Percentiles rank a stretch among this genome's conserved stretches.
Evolutionary conservation across 108 stramenopile genomes (phyloP).

Genomic region (Nitzschia putrida): DNA sequence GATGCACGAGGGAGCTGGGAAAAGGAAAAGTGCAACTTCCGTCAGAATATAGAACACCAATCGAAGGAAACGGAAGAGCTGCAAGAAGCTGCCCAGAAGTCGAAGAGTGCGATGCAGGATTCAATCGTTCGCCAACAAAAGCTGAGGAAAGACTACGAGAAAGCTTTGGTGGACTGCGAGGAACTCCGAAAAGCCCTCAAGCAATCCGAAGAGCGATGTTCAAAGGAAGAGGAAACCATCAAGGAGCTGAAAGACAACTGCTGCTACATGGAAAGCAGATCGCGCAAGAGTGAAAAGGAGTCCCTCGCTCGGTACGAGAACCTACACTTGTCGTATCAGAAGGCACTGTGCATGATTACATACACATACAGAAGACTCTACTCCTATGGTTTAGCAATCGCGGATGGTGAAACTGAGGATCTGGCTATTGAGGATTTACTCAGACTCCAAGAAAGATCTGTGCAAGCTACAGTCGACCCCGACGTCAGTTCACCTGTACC

Average conservation of each 20-base stretch:
- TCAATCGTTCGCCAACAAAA: not conserved
- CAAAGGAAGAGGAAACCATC: not conserved
- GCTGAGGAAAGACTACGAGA: conserved; percentile 11
- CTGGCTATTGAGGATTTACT: no score
- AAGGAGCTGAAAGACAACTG: conserved; percentile 4
- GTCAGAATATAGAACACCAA: not conserved
- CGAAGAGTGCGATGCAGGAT: conserved; percentile 5
- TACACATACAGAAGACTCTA: no score
- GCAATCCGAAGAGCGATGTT: not conserved
- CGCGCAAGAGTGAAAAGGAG: not conserved
- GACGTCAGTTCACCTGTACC: no score
- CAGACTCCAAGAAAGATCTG: no score
- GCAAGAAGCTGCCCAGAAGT: conserved; percentile 4
- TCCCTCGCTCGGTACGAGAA: not conserved
- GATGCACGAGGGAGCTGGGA: not conserved
- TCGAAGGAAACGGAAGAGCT: not conserved
- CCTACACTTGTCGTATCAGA: conserved; percentile 7
- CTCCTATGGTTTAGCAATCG: no score
- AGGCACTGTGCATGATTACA: conserved; percentile 1
- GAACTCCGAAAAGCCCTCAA: not conserved
- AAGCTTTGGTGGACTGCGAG: not conserved
- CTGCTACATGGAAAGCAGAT: conserved; percentile 7
- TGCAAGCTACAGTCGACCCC: no score
- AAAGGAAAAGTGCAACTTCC: conserved; percentile 1
- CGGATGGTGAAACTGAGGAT: no score